phyloP scores from a whole-genome alignment of 2,329 filamentous ascomycete genomes.

The Rosellinia necatrix region DNA sequence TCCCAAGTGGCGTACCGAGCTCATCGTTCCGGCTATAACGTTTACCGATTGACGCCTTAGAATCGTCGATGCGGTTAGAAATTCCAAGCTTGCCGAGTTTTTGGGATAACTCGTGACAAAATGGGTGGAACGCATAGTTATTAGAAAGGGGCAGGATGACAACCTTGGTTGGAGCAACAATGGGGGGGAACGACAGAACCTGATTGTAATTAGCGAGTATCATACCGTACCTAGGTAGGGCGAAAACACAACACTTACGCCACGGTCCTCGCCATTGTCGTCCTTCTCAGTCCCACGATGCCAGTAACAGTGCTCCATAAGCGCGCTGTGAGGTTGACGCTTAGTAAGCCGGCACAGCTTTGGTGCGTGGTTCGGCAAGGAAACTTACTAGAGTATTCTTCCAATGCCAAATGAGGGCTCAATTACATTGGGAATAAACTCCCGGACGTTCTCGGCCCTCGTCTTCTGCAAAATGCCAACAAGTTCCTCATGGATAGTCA shows the following conservation, averaged over 20 bases:
- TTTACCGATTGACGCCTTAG: constrained; percentile 90
- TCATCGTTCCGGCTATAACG: constrained; percentile 95
- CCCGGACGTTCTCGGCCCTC: constrained; percentile 79
- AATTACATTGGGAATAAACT: constrained; percentile 94
- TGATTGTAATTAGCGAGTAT: constrained; percentile 36
- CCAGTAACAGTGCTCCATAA: constrained; percentile 97
- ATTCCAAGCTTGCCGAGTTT: constrained; percentile 77
- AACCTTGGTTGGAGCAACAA: constrained; percentile 92
- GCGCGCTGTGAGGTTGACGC: constrained; percentile 48
- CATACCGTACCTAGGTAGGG: neutral
- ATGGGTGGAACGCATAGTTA: constrained; percentile 80
- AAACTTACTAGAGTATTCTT: constrained; percentile 73
- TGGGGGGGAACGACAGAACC: constrained; percentile 73
- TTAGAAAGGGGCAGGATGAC: constrained; percentile 87
- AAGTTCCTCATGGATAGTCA: constrained; percentile 78
- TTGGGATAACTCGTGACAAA: constrained; percentile 72
- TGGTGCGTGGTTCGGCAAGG: neutral
- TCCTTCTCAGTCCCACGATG: constrained; percentile 65
- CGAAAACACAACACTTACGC: constrained; percentile 62
- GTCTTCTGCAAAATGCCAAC: constrained; percentile 84
- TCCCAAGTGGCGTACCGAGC: constrained; percentile 88
- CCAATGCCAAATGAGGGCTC: constrained; percentile 98
- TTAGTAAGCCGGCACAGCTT: constrained; percentile 7
- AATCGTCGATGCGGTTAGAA: constrained; percentile 87
- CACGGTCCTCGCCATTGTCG: constrained; percentile 81